Conservation (phyloP, 2,329 filamentous ascomycete species). For the Knufia petricola region DNA sequence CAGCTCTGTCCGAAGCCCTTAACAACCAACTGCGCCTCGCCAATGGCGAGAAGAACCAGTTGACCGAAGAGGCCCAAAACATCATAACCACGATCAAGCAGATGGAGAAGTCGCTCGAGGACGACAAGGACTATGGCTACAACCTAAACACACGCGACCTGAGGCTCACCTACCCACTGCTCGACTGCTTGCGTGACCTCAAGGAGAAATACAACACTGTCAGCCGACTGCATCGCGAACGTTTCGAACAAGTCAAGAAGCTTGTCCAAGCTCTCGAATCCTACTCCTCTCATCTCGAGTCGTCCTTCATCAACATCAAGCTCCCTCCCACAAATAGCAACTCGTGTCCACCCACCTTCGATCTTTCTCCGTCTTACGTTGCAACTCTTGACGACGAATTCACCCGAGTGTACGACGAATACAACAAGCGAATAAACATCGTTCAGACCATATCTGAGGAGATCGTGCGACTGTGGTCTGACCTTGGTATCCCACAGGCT, state of each 20-base stretch:
- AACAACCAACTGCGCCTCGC: conserved; percentile 82
- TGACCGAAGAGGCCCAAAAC: conserved; percentile 80
- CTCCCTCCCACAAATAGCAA: conserved; percentile 75
- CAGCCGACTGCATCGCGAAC: conserved; percentile 73
- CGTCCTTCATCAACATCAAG: conserved; percentile 73
- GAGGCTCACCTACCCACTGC: conserved; percentile 72
- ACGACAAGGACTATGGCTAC: conserved; percentile 57
- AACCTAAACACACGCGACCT: conserved; percentile 58
- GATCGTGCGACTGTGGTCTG: conserved; percentile 90
- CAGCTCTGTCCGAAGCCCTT: conserved; percentile 80
- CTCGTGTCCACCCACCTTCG: conserved; percentile 70
- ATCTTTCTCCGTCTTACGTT: conserved; percentile 85
- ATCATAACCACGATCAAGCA: conserved; percentile 80
- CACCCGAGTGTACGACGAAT: conserved; percentile 91
- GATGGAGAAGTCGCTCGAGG: conserved; percentile 85
- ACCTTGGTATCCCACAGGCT: conserved; percentile 85
- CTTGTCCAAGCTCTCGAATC: conserved; percentile 88
- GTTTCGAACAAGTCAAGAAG: conserved; percentile 93
- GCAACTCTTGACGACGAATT: conserved; percentile 82
- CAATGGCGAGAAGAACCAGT: conserved; percentile 74
- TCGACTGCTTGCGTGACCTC: conserved; percentile 64
- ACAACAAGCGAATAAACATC: conserved; percentile 66
- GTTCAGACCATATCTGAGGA: conserved; percentile 70
- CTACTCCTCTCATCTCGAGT: conserved; percentile 90
- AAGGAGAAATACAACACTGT: conserved; percentile 80